Conservation (phyloP, 306 rosid genomes). For the Trifolium pratense region DNA sequence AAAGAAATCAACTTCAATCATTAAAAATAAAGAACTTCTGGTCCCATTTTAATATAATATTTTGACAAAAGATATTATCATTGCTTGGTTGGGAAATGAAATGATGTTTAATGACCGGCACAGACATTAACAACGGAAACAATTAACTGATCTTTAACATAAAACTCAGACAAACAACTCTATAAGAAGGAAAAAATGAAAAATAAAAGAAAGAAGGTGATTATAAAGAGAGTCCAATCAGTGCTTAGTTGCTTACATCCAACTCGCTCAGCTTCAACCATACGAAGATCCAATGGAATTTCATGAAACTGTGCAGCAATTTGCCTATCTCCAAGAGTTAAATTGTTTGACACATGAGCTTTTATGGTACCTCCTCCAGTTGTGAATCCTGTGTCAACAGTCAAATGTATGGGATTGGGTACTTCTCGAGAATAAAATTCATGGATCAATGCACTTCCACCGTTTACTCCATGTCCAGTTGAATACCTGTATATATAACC, state of each 20-base stretch:
- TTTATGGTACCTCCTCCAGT: constrained; percentile 72
- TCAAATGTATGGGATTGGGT: constrained; percentile 83
- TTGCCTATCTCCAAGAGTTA: constrained; percentile 85
- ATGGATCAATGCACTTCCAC: constrained; percentile 87
- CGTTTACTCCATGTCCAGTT: constrained; percentile 88
- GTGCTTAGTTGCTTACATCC: constrained; percentile 67
- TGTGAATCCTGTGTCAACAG: constrained; percentile 90
- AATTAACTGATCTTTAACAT: not conserved
- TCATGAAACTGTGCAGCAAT: constrained; percentile 98
- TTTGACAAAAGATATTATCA: not conserved
- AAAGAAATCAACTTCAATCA: constrained; percentile 29
- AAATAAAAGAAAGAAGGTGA: not conserved
- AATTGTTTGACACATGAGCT: constrained; percentile 73
- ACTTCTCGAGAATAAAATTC: constrained; percentile 94
- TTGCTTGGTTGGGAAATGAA: constrained; percentile 9
- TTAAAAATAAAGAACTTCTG: not conserved
- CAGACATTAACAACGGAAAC: not conserved
- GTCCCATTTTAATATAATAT: not conserved
- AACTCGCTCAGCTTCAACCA: constrained; percentile 92
- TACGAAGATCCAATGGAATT: constrained; percentile 86
- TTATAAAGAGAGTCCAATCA: not conserved
- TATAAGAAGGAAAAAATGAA: not conserved
- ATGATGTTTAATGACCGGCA: not conserved
- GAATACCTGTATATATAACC: constrained; percentile 69
- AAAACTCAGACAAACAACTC: not conserved